These are phyloP conservation scores for Cladosporium phlei DNA, from an alignment of 2,329 filamentous ascomycete species.

Conservation along the genomic window DNA sequence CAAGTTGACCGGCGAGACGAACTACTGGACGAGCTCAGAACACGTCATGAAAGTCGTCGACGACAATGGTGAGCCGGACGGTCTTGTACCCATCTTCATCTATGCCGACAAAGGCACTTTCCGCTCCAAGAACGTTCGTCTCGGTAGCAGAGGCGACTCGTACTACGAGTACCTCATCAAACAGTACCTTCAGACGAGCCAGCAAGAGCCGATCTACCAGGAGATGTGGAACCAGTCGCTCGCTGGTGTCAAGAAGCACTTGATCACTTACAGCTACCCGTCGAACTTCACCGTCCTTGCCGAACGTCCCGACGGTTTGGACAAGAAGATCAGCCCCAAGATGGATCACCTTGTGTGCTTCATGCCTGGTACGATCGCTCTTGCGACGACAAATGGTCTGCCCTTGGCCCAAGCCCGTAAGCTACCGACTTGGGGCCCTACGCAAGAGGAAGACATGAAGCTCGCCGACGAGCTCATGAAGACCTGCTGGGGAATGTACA, in stretches of 20 bases:
- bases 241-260: slow-evolving; percentile 79
- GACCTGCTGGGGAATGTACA: slow-evolving; percentile 98
- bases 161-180: slow-evolving; percentile 99
- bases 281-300: slow-evolving; percentile 83
- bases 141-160: slow-evolving; percentile 91
- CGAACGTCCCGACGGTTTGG: slow-evolving; percentile 73
- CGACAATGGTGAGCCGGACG: slow-evolving; percentile 70
- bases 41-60: slow-evolving; percentile 90
- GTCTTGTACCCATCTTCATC: slow-evolving; percentile 87
- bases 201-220: slow-evolving; percentile 77
- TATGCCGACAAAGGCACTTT: slow-evolving; percentile 75
- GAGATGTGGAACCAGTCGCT: slow-evolving; percentile 92
- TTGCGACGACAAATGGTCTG: slow-evolving; percentile 76
- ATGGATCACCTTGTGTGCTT: slow-evolving; percentile 99
- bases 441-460: slow-evolving; percentile 80
- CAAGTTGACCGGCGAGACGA: slow-evolving; percentile 84
- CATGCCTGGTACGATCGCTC: slow-evolving; percentile 90
- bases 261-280: slow-evolving; percentile 80
- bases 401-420: slow-evolving; percentile 71
- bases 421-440: slow-evolving; percentile 63
- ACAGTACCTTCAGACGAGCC: slow-evolving; percentile 90
- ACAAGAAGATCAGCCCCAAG: slow-evolving; percentile 66
- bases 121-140: slow-evolving; percentile 75
- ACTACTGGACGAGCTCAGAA: slow-evolving; percentile 90
- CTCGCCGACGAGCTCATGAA: slow-evolving; percentile 89